Conservation (phyloP, 2,329 filamentous ascomycete species). For the Venturia pyrina region DNA sequence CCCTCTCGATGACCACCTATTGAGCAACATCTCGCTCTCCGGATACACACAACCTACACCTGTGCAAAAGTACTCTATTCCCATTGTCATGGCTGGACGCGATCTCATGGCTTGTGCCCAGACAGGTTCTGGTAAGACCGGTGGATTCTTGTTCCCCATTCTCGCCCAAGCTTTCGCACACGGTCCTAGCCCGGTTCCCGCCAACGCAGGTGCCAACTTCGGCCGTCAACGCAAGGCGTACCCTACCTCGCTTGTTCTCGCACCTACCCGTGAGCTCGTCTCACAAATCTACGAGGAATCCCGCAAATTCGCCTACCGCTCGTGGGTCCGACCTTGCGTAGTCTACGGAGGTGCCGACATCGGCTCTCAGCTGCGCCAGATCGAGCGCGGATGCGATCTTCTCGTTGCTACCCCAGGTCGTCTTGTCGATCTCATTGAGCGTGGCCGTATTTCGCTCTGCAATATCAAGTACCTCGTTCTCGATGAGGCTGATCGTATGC, state of each 20-base stretch:
- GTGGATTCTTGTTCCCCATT: slow-evolving; percentile 98
- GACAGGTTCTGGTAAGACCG: slow-evolving; percentile 99
- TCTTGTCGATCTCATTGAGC: slow-evolving; percentile 95
- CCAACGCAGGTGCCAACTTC: slow-evolving; percentile 57
- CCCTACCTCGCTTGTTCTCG: slow-evolving; percentile 89
- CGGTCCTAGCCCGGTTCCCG: slow-evolving; percentile 64
- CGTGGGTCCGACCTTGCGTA: slow-evolving; percentile 96
- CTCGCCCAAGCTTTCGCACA: slow-evolving; percentile 93
- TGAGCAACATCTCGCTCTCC: slow-evolving; percentile 86
- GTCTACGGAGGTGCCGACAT: slow-evolving; percentile 99
- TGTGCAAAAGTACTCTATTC: slow-evolving; percentile 98
- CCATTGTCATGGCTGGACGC: slow-evolving; percentile 95
- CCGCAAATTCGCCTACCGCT: slow-evolving; percentile 97
- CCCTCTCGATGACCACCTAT: slow-evolving; percentile 85
- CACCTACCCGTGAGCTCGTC: slow-evolving; percentile 94
- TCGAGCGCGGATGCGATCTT: slow-evolving; percentile 94
- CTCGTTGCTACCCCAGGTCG: slow-evolving; percentile 94
- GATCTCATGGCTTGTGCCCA: slow-evolving; percentile 99
- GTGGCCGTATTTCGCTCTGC: slow-evolving; percentile 90
- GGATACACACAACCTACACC: slow-evolving; percentile 94
- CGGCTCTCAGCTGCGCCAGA: slow-evolving; percentile 93
- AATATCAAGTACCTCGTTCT: slow-evolving; percentile 99
- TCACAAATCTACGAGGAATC: slow-evolving; percentile 98
- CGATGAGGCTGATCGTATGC: slow-evolving; percentile 98
- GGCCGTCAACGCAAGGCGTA: slow-evolving; percentile 96